These are phyloP conservation scores for Stagonosporopsis cucurbitacearum DNA, from an alignment of 2,329 filamentous ascomycete species.

Conservation along the genomic window DNA sequence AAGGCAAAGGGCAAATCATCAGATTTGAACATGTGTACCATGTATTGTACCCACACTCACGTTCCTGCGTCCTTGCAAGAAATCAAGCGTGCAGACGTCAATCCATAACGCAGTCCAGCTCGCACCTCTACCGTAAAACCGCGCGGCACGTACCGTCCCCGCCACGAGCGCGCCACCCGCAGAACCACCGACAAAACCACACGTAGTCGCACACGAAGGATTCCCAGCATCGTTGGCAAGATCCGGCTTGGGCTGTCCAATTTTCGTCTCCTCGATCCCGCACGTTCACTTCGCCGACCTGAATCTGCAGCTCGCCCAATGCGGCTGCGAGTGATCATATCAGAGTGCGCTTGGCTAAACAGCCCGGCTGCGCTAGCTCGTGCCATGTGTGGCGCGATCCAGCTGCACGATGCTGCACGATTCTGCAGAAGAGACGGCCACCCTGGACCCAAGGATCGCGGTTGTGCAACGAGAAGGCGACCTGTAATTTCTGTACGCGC, in stretches of 20 bases:
- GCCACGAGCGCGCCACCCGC: background rate
- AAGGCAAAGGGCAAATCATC: background rate
- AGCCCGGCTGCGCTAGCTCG: constrained; percentile 2
- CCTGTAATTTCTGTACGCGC: constrained; percentile 19
- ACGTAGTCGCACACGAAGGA: constrained; percentile 1
- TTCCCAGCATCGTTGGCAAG: constrained; percentile 7
- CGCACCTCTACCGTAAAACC: background rate
- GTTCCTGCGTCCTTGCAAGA: constrained; percentile 1
- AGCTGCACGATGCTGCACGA: constrained; percentile 19
- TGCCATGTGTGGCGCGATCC: constrained; percentile 1
- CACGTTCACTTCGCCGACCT: constrained; percentile 13
- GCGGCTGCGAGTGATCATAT: constrained; percentile 10
- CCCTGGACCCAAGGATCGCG: constrained; percentile 13
- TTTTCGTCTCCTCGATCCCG: constrained; percentile 9
- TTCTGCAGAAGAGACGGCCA: constrained; percentile 8
- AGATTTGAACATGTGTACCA: background rate
- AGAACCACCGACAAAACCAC: constrained; percentile 1
- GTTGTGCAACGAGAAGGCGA: constrained; percentile 7
- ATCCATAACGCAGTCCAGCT: background rate
- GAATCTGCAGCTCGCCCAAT: constrained; percentile 14
- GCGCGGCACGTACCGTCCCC: constrained; percentile 8
- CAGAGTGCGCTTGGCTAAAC: constrained; percentile 8
- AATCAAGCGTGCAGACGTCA: background rate
- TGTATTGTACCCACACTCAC: background rate
- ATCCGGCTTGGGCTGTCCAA: background rate